These are phyloP conservation scores for Aphanomyces euteiches DNA, from an alignment of 352 stramenopile genomes.

Conservation along the genomic window DNA sequence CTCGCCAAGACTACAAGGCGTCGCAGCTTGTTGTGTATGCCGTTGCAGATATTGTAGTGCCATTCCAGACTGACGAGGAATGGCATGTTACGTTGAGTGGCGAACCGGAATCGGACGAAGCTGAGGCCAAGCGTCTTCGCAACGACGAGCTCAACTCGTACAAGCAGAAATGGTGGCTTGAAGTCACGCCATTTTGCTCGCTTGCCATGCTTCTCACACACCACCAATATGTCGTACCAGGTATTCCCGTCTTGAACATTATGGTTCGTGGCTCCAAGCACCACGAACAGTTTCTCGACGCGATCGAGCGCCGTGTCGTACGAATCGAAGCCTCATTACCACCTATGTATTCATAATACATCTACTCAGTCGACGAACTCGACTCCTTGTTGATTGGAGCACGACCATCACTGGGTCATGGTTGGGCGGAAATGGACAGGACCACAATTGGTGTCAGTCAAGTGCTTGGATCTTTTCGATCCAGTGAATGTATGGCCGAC, in stretches of 20 bases:
- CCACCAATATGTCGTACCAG: conserved; percentile 74
- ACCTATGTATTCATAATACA: no score
- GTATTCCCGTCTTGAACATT: conserved; percentile 78
- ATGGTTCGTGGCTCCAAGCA: conserved; percentile 67
- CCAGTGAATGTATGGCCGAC: no score
- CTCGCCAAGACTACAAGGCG: conserved; percentile 60
- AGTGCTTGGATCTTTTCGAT: no score
- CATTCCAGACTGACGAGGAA: conserved; percentile 55
- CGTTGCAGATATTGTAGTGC: conserved; percentile 62
- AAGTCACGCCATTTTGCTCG: conserved; percentile 76
- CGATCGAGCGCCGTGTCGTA: conserved; percentile 27
- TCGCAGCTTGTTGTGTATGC: conserved; percentile 74
- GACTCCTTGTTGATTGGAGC: no score
- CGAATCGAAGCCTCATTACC: neutral
- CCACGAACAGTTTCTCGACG: conserved; percentile 13
- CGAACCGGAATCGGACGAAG: conserved; percentile 62
- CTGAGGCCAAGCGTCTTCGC: conserved; percentile 56
- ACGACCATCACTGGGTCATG: no score
- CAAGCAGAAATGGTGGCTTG: conserved; percentile 73
- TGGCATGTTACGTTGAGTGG: conserved; percentile 79
- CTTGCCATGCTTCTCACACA: conserved; percentile 66
- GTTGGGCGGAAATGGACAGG: no score
- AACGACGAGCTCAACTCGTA: conserved; percentile 62
- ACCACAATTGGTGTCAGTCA: no score
- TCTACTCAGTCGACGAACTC: no score